These are phyloP conservation scores for Phaffia tasmanica DNA, from an alignment of 768 basidiomycete species.

Conservation along the genomic window DNA sequence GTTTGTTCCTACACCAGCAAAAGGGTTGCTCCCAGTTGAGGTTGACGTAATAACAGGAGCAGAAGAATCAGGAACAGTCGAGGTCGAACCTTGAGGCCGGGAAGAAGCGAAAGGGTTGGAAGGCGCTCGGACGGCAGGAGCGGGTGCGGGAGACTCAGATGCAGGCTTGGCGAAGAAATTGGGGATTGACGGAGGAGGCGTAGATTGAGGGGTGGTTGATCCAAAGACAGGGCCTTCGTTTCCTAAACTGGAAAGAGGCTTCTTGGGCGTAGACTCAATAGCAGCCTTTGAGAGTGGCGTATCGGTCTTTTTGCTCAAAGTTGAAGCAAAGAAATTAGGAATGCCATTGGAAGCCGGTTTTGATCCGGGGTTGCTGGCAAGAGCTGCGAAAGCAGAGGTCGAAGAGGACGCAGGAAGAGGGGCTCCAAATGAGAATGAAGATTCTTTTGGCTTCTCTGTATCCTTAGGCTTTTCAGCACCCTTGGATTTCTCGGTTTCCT, in stretches of 20 bases:
- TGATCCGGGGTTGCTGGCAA: background rate
- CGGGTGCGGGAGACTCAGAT: background rate
- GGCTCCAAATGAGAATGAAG: background rate
- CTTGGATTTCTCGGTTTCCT: background rate
- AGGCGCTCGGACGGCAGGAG: too few species aligned
- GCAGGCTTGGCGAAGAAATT: constrained; percentile 17
- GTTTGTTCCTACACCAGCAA: too few species aligned
- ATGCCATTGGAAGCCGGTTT: background rate
- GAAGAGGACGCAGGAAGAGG: background rate
- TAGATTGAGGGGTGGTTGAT: constrained; percentile 7
- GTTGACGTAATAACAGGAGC: too few species aligned
- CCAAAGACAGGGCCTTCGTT: constrained; percentile 5
- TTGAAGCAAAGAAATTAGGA: constrained; percentile 17
- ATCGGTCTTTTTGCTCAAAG: constrained; percentile 3
- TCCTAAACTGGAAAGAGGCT: constrained; percentile 1
- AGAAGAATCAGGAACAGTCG: too few species aligned
- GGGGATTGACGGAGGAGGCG: constrained; percentile 8
- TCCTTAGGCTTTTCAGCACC: too few species aligned
- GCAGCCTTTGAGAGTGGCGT: constrained; percentile 3
- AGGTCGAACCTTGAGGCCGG: too few species aligned
- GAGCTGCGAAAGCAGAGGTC: background rate
- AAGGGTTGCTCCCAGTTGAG: too few species aligned
- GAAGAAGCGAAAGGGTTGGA: too few species aligned
- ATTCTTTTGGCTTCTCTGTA: too few species aligned
- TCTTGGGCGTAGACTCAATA: constrained; percentile 2